phyloP scores from a whole-genome alignment of 805 yeast species.

The Kluyveromyces wickerhamii region DNA sequence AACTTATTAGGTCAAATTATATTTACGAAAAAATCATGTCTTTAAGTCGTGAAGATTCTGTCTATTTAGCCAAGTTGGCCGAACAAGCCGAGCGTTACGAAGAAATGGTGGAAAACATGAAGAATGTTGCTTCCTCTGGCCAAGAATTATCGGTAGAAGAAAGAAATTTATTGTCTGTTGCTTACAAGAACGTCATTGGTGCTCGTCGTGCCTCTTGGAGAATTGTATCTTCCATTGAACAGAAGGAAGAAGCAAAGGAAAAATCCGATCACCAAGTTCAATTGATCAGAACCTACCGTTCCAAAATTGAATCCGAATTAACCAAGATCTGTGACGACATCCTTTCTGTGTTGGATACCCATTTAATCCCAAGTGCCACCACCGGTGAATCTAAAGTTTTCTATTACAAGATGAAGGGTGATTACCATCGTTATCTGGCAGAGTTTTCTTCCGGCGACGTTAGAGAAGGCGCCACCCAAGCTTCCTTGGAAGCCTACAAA shows the following conservation, averaged over 20 bases:
- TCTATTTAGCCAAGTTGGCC: conserved; percentile 95
- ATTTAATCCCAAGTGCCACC: conserved; percentile 88
- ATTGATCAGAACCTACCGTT: conserved; percentile 88
- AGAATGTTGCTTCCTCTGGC: conserved; percentile 92
- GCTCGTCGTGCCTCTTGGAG: conserved; percentile 99
- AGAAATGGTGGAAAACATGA: conserved; percentile 99
- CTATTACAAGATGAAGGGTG: conserved; percentile 99
- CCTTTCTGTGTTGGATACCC: conserved; percentile 75
- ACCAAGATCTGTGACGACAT: conserved; percentile 92
- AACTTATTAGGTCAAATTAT: too few species aligned
- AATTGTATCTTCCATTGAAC: conserved; percentile 95
- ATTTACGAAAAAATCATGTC: conserved; percentile 43
- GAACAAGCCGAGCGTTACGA: conserved; percentile 99
- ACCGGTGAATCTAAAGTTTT: conserved; percentile 97
- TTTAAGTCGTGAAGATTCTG: conserved; percentile 93
- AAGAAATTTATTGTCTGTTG: conserved; percentile 93
- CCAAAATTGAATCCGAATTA: conserved; percentile 88
- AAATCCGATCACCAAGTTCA: conserved; percentile 75
- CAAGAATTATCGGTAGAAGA: conserved; percentile 96
- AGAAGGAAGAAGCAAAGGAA: conserved; percentile 95
- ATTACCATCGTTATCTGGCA: conserved; percentile 97
- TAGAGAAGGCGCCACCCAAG: conserved; percentile 87
- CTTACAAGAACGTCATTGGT: conserved; percentile 97
- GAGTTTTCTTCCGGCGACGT: conserved; percentile 90
- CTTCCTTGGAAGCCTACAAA: conserved; percentile 90